These are phyloP conservation scores for Isoetes taiwanensis DNA, from an alignment of 75 land plant species.

Conservation along the genomic window DNA sequence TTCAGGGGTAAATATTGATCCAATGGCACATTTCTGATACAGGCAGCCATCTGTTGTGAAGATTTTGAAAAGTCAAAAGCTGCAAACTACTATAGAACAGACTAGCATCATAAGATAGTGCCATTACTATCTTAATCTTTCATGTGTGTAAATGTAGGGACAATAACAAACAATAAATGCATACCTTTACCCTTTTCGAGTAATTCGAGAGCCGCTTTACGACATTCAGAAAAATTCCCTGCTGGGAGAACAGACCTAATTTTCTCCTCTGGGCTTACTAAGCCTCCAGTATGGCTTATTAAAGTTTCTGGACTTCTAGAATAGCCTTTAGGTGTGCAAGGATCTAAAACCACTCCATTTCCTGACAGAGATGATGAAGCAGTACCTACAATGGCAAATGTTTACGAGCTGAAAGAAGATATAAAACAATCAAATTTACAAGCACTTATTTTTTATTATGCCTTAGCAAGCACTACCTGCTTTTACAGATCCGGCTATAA, in stretches of 20 bases:
- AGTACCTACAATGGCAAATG: not conserved
- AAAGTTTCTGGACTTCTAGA: conserved; percentile 14
- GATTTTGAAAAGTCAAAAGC: not conserved
- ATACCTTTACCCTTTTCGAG: conserved; percentile 73
- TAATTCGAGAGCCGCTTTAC: conserved; percentile 51
- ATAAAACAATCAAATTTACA: not conserved
- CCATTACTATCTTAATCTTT: not conserved
- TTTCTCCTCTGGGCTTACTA: conserved; percentile 9
- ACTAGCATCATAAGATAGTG: not conserved
- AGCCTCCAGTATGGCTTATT: conserved; percentile 23
- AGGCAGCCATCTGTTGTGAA: conserved; percentile 45
- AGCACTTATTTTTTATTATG: not conserved
- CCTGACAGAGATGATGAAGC: conserved; percentile 29
- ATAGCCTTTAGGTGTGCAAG: conserved; percentile 86
- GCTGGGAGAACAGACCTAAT: conserved; percentile 26
- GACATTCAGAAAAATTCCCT: conserved; percentile 87
- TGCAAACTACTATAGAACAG: not conserved
- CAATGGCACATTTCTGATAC: conserved; percentile 34
- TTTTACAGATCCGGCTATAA: conserved; percentile 26
- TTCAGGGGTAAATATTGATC: conserved; percentile 50
- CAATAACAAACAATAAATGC: not conserved
- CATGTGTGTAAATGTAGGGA: not conserved
- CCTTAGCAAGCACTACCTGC: conserved; percentile 21
- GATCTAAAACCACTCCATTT: conserved; percentile 36
- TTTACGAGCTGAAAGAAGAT: not conserved